Conservation (phyloP, 2,329 filamentous ascomycete species). For the Colletotrichum spinosum region DNA sequence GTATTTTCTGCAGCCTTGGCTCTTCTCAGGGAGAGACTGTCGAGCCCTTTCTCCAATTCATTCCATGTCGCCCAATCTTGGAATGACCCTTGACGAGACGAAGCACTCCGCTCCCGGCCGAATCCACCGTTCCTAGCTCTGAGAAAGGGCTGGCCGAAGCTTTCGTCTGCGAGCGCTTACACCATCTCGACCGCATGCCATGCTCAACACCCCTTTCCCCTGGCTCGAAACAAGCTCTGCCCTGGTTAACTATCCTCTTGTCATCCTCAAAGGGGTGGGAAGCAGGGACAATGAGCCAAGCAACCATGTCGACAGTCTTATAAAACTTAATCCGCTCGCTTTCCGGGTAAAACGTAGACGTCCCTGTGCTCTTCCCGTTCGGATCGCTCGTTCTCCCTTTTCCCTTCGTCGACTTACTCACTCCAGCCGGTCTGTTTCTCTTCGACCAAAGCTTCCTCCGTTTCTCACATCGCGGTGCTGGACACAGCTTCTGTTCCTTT, state of each 20-base stretch:
- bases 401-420: slow-evolving; percentile 20
- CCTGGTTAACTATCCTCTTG: slow-evolving; percentile 17
- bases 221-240: slow-evolving; percentile 33
- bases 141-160: neutral
- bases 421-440: slow-evolving; percentile 19
- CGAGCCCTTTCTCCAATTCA: neutral
- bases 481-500: slow-evolving; percentile 26
- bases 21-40: slow-evolving; percentile 8
- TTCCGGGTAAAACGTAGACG: slow-evolving; percentile 14
- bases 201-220: slow-evolving; percentile 12
- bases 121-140: slow-evolving; percentile 3
- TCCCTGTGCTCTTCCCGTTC: slow-evolving; percentile 25
- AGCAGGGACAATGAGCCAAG: neutral
- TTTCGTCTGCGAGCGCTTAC: slow-evolving; percentile 6
- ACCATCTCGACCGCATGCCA: slow-evolving; percentile 19
- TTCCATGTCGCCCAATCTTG: neutral
- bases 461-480: slow-evolving; percentile 31
- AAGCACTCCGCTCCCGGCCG: neutral
- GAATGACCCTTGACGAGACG: neutral
- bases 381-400: slow-evolving; percentile 24
- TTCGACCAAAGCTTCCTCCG: slow-evolving; percentile 2
- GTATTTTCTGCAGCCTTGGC: neutral
- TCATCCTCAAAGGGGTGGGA: slow-evolving; percentile 15
- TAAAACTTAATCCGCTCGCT: slow-evolving; percentile 33
- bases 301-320: slow-evolving; percentile 25